Percentiles rank a stretch among this genome's conserved stretches.
These are phyloP conservation scores for Hygrophoropsis aurantiaca DNA, from an alignment of 768 basidiomycete species.

Conservation along the genomic window DNA sequence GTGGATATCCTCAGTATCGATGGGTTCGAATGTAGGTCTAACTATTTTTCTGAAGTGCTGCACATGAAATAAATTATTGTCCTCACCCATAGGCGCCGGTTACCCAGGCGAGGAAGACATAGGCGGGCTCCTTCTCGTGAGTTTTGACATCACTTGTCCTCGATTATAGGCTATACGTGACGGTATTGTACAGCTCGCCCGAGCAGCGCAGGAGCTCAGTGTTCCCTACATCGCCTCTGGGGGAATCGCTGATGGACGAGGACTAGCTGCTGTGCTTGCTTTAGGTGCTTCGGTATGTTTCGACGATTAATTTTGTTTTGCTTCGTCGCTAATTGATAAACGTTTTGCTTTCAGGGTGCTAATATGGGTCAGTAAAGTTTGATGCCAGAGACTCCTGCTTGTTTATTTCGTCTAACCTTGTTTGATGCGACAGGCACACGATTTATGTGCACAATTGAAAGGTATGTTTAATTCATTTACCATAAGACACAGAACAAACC, in stretches of 20 bases:
- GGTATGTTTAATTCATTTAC: no score
- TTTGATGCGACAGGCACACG: slow-evolving; percentile 55
- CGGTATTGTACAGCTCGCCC: slow-evolving; percentile 64
- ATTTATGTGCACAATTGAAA: slow-evolving; percentile 91
- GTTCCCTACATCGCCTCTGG: slow-evolving; percentile 90
- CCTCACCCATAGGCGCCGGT: slow-evolving; percentile 76
- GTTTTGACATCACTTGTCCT: no score
- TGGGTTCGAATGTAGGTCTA: slow-evolving; percentile 80
- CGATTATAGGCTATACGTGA: slow-evolving; percentile 3
- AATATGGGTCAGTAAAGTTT: slow-evolving; percentile 62
- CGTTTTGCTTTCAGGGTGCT: slow-evolving; percentile 53
- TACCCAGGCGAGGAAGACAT: slow-evolving; percentile 96
- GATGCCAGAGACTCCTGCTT: not conserved
- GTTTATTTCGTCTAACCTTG: not conserved
- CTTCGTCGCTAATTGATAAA: not conserved
- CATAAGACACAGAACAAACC: no score
- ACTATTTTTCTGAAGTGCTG: no score
- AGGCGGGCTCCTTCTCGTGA: slow-evolving; percentile 79
- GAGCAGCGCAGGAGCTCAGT: slow-evolving; percentile 80
- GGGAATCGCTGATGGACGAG: slow-evolving; percentile 84
- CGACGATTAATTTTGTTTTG: not conserved
- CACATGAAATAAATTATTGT: no score
- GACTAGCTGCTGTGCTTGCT: slow-evolving; percentile 78
- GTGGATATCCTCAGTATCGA: slow-evolving; percentile 91
- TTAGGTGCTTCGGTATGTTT: slow-evolving; percentile 74